phyloP scores from a whole-genome alignment of 2,329 filamentous ascomycete species.

The Cryphonectria radicalis region DNA sequence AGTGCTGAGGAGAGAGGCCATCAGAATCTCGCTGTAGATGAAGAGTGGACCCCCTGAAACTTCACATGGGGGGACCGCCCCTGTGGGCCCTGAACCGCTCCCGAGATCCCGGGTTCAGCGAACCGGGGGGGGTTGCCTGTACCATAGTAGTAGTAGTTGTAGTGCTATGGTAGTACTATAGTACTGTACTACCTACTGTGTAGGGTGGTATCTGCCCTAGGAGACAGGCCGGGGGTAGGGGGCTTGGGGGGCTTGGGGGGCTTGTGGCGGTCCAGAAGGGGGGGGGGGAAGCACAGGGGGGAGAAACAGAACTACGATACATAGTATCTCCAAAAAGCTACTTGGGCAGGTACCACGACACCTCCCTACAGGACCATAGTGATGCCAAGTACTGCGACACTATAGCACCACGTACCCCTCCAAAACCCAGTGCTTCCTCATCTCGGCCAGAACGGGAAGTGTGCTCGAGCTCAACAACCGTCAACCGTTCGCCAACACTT shows the following conservation, averaged over 20 bases:
- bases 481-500: neutral
- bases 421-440: neutral
- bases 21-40: slow-evolving; percentile 13
- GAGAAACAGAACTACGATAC: neutral
- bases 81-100: neutral
- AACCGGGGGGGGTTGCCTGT: neutral
- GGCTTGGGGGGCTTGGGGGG: neutral
- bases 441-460: slow-evolving; percentile 10
- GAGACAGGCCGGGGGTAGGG: neutral
- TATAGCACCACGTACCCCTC: neutral
- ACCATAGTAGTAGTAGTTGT: neutral
- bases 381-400: neutral
- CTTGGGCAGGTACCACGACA: neutral
- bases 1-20: neutral
- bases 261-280: neutral
- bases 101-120: neutral
- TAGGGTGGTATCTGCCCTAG: neutral
- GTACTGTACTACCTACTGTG: neutral
- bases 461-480: slow-evolving; percentile 10
- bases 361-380: neutral
- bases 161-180: neutral
- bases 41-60: slow-evolving; percentile 12
- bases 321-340: slow-evolving; percentile 1
- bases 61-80: neutral
- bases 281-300: neutral